Base-by-base conservation (phyloP, 129 eudicot species). In the Lactuca saligna region DNA sequence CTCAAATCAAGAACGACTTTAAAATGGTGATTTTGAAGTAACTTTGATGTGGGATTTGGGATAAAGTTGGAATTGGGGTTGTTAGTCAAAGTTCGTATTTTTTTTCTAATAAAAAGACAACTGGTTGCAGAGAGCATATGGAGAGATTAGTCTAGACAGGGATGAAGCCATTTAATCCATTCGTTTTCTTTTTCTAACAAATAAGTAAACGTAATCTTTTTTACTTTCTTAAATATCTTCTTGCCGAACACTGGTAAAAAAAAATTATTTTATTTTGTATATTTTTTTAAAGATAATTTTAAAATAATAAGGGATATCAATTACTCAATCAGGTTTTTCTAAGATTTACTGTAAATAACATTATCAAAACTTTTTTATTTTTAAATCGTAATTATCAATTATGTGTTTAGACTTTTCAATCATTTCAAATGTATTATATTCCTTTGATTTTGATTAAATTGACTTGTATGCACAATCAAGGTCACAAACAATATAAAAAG, bases 81-180 rank as follows among this genome's bases (percentile, higher is more conserved):
- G 66, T 35, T 61, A 16, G 66, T 61, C 66, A 61, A 61, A 61
- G 66, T 12, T 61, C 17, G 50, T 61, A 13, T 60, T 37, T 29
- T 38, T 38, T 38, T 46, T 46, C 33, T 35, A 3, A 33, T 38
- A 38, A 61, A 38, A 16, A 61, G 66, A 61, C 66, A 61, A 61
- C 49, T 46, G 51, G 51, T 46, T 46, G 51, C 42, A 41, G 42
- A 14, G 42, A 41, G 31, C 38, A 58, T n/a, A 58, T 35, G 37
- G 15, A 59, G 62, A 57, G 62, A 34, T 46, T 46, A 46, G 51
- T 46, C 51, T 6, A 46, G 51, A 46, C 51, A 46, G 51, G 51
- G 51, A 46, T 46, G 65, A 33, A 15, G 57, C 48, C 6, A 61
- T 37, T 61, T 32, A 34, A 61, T 41, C 42, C 11, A 29, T 35